phyloP scores from a whole-genome alignment of 2,329 filamentous ascomycete genomes.

The Aspergillus unguis region DNA sequence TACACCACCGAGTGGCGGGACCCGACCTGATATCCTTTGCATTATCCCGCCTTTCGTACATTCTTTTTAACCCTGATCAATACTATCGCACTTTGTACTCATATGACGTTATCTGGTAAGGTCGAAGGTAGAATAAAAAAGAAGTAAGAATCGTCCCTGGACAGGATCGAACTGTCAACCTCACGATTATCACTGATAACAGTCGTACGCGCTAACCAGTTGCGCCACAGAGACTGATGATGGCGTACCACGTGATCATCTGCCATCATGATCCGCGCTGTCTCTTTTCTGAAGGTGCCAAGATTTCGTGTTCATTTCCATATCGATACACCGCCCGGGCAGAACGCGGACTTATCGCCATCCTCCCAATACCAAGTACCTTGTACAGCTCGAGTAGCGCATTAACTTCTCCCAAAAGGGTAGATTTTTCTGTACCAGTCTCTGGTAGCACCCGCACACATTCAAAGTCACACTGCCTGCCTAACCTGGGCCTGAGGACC shows the following conservation, averaged over 20 bases:
- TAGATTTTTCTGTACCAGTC: not conserved
- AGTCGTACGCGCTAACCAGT: not conserved
- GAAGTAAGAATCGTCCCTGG: not conserved
- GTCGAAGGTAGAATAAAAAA: not conserved
- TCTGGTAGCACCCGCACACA: not conserved
- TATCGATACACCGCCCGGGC: constrained; percentile 3
- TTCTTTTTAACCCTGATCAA: not conserved
- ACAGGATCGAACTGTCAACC: not conserved
- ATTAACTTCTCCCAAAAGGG: not conserved
- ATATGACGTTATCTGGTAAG: no score
- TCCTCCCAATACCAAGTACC: not conserved
- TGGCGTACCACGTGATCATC: not conserved
- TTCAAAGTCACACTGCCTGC: constrained; percentile 6
- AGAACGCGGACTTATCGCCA: constrained; percentile 5
- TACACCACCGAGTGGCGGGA: no score
- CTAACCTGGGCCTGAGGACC: not conserved
- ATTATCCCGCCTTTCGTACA: no score
- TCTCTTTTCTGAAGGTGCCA: not conserved
- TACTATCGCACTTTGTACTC: no score
- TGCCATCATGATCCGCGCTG: no score
- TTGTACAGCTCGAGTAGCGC: not conserved
- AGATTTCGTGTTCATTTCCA: not conserved
- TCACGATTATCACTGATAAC: not conserved
- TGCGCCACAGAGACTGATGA: not conserved
- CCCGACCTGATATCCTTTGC: no score